Evolutionary conservation across 2,329 filamentous ascomycete species (phyloP).

Genomic region (Scytalidium lignicola): DNA sequence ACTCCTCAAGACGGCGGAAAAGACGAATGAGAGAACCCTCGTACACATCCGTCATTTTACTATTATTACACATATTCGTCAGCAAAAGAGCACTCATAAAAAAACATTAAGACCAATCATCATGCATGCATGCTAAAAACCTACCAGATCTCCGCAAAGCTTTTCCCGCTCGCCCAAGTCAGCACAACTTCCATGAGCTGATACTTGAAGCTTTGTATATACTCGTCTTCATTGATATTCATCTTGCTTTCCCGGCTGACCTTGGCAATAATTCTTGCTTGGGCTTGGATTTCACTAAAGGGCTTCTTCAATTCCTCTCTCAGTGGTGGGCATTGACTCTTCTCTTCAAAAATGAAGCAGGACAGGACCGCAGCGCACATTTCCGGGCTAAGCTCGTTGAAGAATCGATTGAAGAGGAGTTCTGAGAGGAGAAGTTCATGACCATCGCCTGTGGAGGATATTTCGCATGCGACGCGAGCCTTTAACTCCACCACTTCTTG

Average conservation of each 20-base stretch:
- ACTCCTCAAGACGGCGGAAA: conserved; percentile 91
- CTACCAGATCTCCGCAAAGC: conserved; percentile 93
- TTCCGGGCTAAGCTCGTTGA: conserved; percentile 90
- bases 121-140: too few species aligned
- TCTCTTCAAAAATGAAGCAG: conserved; percentile 97
- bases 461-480: conserved; percentile 94
- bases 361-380: conserved; percentile 81
- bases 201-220: conserved; percentile 82
- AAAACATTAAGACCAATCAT: too few species aligned
- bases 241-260: conserved; percentile 94
- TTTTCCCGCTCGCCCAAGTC: conserved; percentile 83
- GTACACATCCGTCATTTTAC: conserved; percentile 99
- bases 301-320: conserved; percentile 84
- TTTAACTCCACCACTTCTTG: conserved; percentile 94
- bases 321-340: conserved; percentile 71
- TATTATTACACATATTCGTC: conserved; percentile 30
- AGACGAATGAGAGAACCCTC: conserved; percentile 94
- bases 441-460: conserved; percentile 74
- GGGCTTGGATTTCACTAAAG: conserved; percentile 77
- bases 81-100: too few species aligned
- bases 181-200: conserved; percentile 96
- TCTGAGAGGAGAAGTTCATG: conserved; percentile 93
- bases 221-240: conserved; percentile 90
- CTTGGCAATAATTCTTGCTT: conserved; percentile 85
- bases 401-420: conserved; percentile 93